Conservation (phyloP, 1,139 yeast species). For the Meyerozyma carpophila region DNA sequence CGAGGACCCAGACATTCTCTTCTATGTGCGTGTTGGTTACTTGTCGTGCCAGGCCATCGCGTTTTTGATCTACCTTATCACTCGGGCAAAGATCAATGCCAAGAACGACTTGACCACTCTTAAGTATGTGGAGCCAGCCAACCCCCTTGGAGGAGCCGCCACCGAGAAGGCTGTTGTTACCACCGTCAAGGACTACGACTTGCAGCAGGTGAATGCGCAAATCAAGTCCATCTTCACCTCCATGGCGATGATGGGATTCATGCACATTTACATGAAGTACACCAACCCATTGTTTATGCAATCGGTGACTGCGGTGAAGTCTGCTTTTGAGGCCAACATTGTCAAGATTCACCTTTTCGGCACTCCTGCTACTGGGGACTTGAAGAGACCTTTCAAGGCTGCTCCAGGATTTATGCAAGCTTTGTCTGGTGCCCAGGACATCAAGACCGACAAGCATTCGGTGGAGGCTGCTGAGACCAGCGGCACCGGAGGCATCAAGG, state of each 20-base stretch:
- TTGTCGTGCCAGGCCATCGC: slow-evolving; percentile 62
- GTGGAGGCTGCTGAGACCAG: slow-evolving; percentile 81
- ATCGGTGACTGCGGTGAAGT: slow-evolving; percentile 82
- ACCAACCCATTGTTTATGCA: slow-evolving; percentile 97
- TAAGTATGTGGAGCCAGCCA: slow-evolving; percentile 85
- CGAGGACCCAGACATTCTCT: slow-evolving; percentile 73
- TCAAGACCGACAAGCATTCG: slow-evolving; percentile 80
- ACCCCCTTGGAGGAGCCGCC: slow-evolving; percentile 70
- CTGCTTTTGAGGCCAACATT: slow-evolving; percentile 85
- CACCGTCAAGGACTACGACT: slow-evolving; percentile 91
- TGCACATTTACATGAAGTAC: slow-evolving; percentile 97
- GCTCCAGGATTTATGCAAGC: slow-evolving; percentile 75
- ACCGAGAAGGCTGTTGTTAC: slow-evolving; percentile 76
- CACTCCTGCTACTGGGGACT: slow-evolving; percentile 79
- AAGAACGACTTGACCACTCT: slow-evolving; percentile 90
- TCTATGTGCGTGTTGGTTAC: slow-evolving; percentile 76
- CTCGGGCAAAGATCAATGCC: slow-evolving; percentile 54
- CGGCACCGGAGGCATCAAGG: slow-evolving; percentile 89
- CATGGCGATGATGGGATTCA: slow-evolving; percentile 96
- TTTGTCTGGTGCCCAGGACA: slow-evolving; percentile 50
- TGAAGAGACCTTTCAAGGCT: slow-evolving; percentile 95
- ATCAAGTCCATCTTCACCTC: slow-evolving; percentile 84
- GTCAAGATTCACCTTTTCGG: slow-evolving; percentile 90
- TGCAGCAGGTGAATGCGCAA: slow-evolving; percentile 73
- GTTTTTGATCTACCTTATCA: slow-evolving; percentile 59